Evolutionary conservation across 2,329 filamentous ascomycete genomes (phyloP).

Genomic region (Colletotrichum chlorophyti): DNA sequence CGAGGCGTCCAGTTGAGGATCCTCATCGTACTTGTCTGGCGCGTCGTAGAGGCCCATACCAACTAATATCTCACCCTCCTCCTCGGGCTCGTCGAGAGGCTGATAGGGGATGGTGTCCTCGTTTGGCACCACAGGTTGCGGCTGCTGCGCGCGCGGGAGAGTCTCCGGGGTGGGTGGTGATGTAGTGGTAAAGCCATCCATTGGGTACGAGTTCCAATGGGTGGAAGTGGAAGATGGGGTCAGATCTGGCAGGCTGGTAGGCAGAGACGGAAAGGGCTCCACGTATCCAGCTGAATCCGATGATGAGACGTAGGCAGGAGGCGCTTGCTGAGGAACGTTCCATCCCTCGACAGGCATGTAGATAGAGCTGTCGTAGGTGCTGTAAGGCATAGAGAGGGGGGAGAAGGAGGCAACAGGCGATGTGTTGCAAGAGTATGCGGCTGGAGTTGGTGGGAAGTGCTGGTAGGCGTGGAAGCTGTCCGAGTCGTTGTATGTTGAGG

Average conservation of each 20-base stretch:
- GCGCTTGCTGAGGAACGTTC: constrained; percentile 40
- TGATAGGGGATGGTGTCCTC: constrained; percentile 59
- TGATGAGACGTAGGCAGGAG: constrained; percentile 37
- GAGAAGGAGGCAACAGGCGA: constrained; percentile 64
- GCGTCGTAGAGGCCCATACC: constrained; percentile 83
- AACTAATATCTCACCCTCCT: constrained; percentile 75
- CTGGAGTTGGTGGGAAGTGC: constrained; percentile 58
- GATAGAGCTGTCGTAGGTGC: constrained; percentile 43
- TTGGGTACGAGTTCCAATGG: constrained; percentile 53
- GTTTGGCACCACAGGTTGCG: constrained; percentile 50
- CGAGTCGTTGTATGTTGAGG: constrained; percentile 45
- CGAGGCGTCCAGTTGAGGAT: constrained; percentile 61
- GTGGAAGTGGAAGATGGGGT: constrained; percentile 32
- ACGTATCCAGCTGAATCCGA: constrained; percentile 33
- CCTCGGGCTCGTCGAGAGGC: constrained; percentile 57
- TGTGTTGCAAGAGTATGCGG: constrained; percentile 63
- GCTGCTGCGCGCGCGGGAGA: constrained; percentile 58
- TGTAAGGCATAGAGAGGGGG: constrained; percentile 57
- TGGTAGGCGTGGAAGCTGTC: constrained; percentile 49
- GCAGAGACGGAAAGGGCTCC: constrained; percentile 41
- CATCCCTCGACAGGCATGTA: constrained; percentile 49
- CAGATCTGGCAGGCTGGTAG: constrained; percentile 23
- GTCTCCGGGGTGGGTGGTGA: constrained; percentile 67
- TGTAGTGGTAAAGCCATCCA: constrained; percentile 53
- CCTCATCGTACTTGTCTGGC: constrained; percentile 62